These are phyloP conservation scores for Keqinozyma sinolaborantium DNA, from an alignment of 1,139 yeast genomes.

Conservation along the genomic window DNA sequence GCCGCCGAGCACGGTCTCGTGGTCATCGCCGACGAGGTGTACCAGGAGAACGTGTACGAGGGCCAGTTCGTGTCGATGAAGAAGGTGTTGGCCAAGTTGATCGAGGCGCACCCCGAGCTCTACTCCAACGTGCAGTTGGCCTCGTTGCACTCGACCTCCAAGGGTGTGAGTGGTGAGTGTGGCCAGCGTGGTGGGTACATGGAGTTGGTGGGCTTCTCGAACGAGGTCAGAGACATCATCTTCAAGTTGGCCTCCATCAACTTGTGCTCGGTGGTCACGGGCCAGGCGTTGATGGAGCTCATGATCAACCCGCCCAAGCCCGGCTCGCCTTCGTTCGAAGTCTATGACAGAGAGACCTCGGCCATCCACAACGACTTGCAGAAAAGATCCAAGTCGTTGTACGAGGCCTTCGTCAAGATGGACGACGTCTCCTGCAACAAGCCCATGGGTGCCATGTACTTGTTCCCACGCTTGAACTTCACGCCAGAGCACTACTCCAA, in stretches of 20 bases:
- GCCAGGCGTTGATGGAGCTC: conserved; percentile 87
- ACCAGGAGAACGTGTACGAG: conserved; percentile 83
- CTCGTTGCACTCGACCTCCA: conserved; percentile 91
- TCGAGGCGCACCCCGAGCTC: conserved; percentile 45
- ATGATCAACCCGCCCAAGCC: conserved; percentile 87
- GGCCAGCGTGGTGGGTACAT: conserved; percentile 99
- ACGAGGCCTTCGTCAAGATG: conserved; percentile 68
- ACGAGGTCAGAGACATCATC: conserved; percentile 65
- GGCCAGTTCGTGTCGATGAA: conserved; percentile 67
- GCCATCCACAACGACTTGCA: conserved; percentile 60
- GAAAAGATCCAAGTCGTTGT: conserved; percentile 60
- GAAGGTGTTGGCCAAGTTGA: conserved; percentile 62
- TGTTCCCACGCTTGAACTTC: conserved; percentile 76
- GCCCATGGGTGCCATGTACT: conserved; percentile 97
- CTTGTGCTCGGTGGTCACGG: conserved; percentile 89
- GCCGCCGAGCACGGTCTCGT: conserved; percentile 85
- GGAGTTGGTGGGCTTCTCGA: conserved; percentile 81
- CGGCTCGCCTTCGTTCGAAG: conserved; percentile 74
- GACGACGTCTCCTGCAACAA: conserved; percentile 80
- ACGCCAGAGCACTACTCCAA: conserved; percentile 43
- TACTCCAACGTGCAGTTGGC: conserved; percentile 82
- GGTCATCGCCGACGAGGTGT: conserved; percentile 96
- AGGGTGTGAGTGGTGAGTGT: conserved; percentile 97
- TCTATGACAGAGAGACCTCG: conserved; percentile 58
- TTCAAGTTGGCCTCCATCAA: conserved; percentile 87